Evolutionary conservation across 805 yeast genomes (phyloP), one percentile per base, ranked within the genome.

Genomic region (Scheffersomyces spartinae): DNA sequence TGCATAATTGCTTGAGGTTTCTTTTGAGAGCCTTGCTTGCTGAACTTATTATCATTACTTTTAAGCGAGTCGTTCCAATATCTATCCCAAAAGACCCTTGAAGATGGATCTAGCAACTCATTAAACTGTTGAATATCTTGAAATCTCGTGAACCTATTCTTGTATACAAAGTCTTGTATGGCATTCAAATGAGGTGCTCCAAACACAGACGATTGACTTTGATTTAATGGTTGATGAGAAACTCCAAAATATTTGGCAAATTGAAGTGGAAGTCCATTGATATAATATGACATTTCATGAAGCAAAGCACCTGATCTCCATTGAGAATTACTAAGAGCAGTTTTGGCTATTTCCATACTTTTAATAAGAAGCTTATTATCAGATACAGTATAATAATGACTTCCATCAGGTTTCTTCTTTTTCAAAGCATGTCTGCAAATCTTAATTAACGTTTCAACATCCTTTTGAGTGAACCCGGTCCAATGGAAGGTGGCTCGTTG

Each of bases 401-500:
- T 31, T 0, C 51, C 50, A 16, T 40, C 40, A 2, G 36, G 32
- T 9, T 42, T 37, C 17, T 39, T 37, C 30, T 61, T 62, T 10
- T 61, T 54, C 18, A 71, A 31, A 5, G 72, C 62, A 13, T 49
- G 45, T 9, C 55, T 48, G 25, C 77, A 64, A 15, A 76, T 64
- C 13, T 52, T 48, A 2, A 68, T 42, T 45, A 77, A 53, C 13
- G 64, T 54, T 25, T 68, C 68, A 15, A 77, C 55, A 46, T 77
- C 84, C 21, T 56, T 59, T 14, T 61, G 58, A 8, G 75, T 59
- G 40, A 77, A 77, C 0, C 84, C 85, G 1, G 82, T 72, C 86
- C 86, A 77, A 38, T 72, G 73, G 42, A 77, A 75, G 0, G 85
- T 73, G 1, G 79, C 72, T 30, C 76, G 57, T 43, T 71, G 81